phyloP scores from a whole-genome alignment of 352 stramenopile species.

The Globisporangium megalacanthum region DNA sequence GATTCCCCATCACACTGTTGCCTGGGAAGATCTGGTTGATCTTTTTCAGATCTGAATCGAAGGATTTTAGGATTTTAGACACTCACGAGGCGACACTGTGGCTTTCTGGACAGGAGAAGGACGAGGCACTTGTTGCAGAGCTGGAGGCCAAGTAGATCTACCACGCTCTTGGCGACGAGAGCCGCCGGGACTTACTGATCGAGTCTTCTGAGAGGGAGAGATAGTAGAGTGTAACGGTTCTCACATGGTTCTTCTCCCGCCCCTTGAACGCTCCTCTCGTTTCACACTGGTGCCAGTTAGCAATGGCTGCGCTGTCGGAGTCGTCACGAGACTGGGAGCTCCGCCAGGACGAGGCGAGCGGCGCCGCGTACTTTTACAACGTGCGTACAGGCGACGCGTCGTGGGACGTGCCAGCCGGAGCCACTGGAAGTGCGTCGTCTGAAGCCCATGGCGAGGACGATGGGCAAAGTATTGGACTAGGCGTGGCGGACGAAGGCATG shows the following conservation, averaged over 20 bases:
- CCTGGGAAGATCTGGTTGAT: too few relatives aligned
- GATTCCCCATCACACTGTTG: too few relatives aligned
- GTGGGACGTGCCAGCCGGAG: constrained; percentile 25
- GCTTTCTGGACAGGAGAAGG: constrained; percentile 39
- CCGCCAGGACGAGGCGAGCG: constrained; percentile 35
- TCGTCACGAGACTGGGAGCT: constrained; percentile 29
- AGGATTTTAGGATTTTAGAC: too few relatives aligned
- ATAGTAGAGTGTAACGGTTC: too few relatives aligned
- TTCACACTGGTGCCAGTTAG: too few relatives aligned
- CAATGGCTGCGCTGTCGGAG: not conserved
- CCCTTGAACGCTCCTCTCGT: too few relatives aligned
- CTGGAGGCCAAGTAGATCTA: constrained; percentile 58
- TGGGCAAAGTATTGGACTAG: not conserved
- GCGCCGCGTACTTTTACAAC: constrained; percentile 49
- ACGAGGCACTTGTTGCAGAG: constrained; percentile 54
- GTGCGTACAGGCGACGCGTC: constrained; percentile 42
- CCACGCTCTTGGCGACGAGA: not conserved
- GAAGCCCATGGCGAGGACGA: too few relatives aligned
- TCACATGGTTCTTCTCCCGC: too few relatives aligned
- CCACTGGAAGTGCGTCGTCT: not conserved
- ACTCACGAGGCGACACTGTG: not conserved
- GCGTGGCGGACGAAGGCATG: not conserved
- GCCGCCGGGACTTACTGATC: too few relatives aligned
- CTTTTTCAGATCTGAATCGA: not conserved
- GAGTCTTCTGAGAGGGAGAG: too few relatives aligned